These are phyloP conservation scores for Epichloe sibirici DNA, from an alignment of 2,329 filamentous ascomycete genomes.

Conservation along the genomic window DNA sequence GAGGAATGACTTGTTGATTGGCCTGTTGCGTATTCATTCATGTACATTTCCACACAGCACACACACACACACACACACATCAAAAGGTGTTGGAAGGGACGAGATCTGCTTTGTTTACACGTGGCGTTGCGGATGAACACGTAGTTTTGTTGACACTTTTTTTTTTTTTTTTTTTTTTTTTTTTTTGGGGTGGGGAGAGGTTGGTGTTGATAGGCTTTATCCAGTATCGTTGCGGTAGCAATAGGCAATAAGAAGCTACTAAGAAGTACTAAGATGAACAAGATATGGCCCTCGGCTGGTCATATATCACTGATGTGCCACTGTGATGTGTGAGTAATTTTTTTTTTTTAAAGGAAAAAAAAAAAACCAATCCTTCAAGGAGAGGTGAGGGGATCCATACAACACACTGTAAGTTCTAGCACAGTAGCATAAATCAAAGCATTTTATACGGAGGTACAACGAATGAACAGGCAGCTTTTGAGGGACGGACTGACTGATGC, in stretches of 20 bases:
- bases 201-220: constrained; percentile 16
- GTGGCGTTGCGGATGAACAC: constrained; percentile 15
- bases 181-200: constrained; percentile 1
- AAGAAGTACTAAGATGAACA: neutral
- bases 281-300: neutral
- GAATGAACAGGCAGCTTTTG: too few species aligned
- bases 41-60: constrained; percentile 28
- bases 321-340: too few species aligned
- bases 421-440: too few species aligned
- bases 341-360: too few species aligned
- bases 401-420: too few species aligned
- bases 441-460: too few species aligned
- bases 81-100: constrained; percentile 32
- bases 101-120: constrained; percentile 12
- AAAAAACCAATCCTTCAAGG: too few species aligned
- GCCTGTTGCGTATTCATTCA: constrained; percentile 18
- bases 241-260: constrained; percentile 14
- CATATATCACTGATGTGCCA: too few species aligned
- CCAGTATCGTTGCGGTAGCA: constrained; percentile 12
- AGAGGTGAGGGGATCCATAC: too few species aligned
- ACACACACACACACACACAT: constrained; percentile 35
- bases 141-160: constrained; percentile 6
- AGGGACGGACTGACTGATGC: too few species aligned
- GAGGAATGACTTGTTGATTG: neutral
- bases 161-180: constrained; percentile 12